Evolutionary conservation across 2,329 filamentous ascomycete genomes (phyloP).

Genomic region (Aureobasidium melanogenum): DNA sequence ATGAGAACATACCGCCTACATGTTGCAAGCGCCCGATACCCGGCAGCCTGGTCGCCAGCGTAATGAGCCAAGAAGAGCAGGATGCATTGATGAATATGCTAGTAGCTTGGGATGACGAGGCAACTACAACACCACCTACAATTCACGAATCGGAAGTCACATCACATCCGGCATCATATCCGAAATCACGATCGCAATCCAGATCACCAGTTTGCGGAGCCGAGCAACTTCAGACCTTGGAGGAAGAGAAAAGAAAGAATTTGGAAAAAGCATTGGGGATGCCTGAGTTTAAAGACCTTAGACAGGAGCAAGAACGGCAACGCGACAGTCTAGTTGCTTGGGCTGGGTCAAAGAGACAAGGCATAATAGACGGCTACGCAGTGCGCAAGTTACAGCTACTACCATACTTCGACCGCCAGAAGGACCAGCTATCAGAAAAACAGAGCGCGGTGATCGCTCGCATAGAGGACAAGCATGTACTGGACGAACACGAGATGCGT

Average conservation of each 20-base stretch:
- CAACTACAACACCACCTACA: neutral
- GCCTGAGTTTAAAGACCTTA: constrained; percentile 21
- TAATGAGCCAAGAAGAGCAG: constrained; percentile 31
- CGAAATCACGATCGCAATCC: neutral
- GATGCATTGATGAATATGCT: constrained; percentile 25
- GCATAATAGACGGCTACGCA: constrained; percentile 13
- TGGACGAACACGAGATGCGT: constrained; percentile 34
- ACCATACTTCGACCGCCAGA: constrained; percentile 10
- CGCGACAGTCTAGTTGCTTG: constrained; percentile 23
- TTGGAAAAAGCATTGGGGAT: constrained; percentile 18
- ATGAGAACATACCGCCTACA: constrained; percentile 25
- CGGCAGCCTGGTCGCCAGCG: constrained; percentile 29
- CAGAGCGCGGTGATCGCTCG: constrained; percentile 31
- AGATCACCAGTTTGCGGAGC: neutral
- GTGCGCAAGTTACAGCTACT: constrained; percentile 2
- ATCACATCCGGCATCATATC: neutral
- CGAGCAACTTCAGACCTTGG: neutral
- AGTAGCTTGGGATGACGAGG: constrained; percentile 24
- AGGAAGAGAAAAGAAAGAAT: constrained; percentile 14
- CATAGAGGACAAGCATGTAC: constrained; percentile 37
- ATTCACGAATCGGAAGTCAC: neutral
- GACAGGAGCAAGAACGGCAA: constrained; percentile 21
- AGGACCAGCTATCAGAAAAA: constrained; percentile 13
- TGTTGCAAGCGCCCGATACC: constrained; percentile 35
- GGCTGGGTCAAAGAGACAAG: constrained; percentile 18